Percentiles rank a stretch among this genome's conserved stretches.
Evolutionary conservation across 2,329 filamentous ascomycete species (phyloP).

Genomic region (Rhinocladiella similis): DNA sequence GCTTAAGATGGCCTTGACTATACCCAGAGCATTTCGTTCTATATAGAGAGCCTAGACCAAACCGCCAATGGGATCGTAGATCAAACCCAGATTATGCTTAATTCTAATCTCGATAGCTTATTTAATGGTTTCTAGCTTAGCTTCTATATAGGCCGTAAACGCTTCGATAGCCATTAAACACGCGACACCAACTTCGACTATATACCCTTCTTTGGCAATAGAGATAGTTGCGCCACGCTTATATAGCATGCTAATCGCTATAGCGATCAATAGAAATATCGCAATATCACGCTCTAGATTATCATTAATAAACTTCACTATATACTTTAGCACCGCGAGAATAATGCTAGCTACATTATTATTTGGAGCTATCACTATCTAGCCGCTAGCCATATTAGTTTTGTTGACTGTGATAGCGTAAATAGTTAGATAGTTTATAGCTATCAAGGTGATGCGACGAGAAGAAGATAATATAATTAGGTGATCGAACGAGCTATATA

Average conservation of each 20-base stretch:
- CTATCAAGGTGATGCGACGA: conserved; percentile 18
- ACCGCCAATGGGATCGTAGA: conserved; percentile 25
- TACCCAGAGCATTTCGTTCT: conserved; percentile 25
- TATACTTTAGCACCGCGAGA: conserved; percentile 26
- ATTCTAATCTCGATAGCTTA: conserved; percentile 27
- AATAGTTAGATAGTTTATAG: conserved; percentile 26
- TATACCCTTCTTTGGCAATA: conserved; percentile 25
- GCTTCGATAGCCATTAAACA: conserved; percentile 28
- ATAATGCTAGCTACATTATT: conserved; percentile 27
- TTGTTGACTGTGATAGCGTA: conserved; percentile 27
- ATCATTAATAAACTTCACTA: conserved; percentile 24
- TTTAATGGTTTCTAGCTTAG: conserved; percentile 24
- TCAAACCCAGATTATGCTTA: conserved; percentile 27
- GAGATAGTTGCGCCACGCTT: conserved; percentile 27
- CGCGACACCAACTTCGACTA: conserved; percentile 27
- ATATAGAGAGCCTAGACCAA: conserved; percentile 27
- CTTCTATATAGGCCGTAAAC: conserved; percentile 26
- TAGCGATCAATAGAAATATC: conserved; percentile 24
- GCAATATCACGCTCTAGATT: conserved; percentile 25
- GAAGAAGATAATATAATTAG: conserved; percentile 17
- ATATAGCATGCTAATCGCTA: conserved; percentile 25
- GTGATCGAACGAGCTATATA: conserved; percentile 21
- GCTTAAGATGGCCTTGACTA: conserved; percentile 26
- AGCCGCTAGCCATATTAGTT: conserved; percentile 10
- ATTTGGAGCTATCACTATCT: too few relatives aligned